phyloP scores from a whole-genome alignment of 106 monocot species.

The Dioscorea dumetorum region DNA sequence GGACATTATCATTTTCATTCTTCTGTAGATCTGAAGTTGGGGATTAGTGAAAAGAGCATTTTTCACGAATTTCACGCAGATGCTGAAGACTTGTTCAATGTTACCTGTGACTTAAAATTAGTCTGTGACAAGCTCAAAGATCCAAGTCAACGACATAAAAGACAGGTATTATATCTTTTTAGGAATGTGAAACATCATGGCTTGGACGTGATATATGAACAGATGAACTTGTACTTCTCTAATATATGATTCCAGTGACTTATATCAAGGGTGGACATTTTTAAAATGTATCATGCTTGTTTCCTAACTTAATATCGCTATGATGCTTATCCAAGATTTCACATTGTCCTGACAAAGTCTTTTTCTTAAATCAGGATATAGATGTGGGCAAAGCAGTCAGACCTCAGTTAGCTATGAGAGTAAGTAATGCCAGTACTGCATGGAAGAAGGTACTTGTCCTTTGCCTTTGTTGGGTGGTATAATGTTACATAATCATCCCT shows the following conservation, averaged over 20 bases:
- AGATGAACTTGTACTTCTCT: no score
- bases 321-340: no score
- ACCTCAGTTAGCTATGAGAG: conserved; percentile 88
- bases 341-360: no score
- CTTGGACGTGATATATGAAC: no score
- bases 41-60: conserved; percentile 89
- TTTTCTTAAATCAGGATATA: conserved; percentile 54
- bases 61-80: conserved; percentile 98
- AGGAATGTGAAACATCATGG: not conserved
- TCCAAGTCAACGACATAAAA: conserved; percentile 76
- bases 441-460: conserved; percentile 72
- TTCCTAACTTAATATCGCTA: no score
- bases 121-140: conserved; percentile 95
- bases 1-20: not conserved
- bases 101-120: conserved; percentile 94
- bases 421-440: conserved; percentile 66
- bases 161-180: conserved; percentile 57
- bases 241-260: no score
- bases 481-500: not conserved
- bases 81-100: conserved; percentile 98
- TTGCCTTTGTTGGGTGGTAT: not conserved
- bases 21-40: conserved; percentile 82
- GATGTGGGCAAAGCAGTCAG: conserved; percentile 96
- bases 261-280: no score
- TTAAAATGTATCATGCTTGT: no score